phyloP scores from a whole-genome alignment of 331 rosid species.

The Prunus yedoensis region DNA sequence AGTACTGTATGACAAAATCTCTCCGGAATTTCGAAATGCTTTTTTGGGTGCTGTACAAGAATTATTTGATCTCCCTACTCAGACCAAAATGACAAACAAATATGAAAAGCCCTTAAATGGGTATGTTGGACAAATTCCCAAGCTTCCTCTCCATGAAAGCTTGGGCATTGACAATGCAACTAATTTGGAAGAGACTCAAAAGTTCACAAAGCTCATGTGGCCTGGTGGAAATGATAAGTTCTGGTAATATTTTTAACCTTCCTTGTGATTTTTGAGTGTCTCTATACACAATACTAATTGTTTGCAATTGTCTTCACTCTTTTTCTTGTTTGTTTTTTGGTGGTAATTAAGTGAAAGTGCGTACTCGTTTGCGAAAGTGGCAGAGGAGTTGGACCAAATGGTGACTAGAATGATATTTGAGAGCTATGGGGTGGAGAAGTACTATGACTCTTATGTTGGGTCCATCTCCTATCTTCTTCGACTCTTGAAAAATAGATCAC shows the following conservation, averaged over 20 bases:
- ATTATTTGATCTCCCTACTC: conserved; percentile 58
- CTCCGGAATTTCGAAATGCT: conserved; percentile 25
- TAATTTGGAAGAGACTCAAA: conserved; percentile 34
- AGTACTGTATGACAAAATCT: conserved; percentile 36
- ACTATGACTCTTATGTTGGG: conserved; percentile 32
- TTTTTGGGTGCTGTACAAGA: conserved; percentile 42
- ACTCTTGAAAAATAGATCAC: conserved; percentile 45
- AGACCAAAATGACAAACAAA: conserved; percentile 53
- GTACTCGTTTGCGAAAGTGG: conserved; percentile 52
- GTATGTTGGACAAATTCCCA: conserved; percentile 63
- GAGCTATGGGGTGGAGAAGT: conserved; percentile 49
- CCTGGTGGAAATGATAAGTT: conserved; percentile 60
- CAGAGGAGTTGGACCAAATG: conserved; percentile 51
- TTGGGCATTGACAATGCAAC: conserved; percentile 72
- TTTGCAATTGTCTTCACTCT: not conserved
- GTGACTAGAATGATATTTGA: conserved; percentile 77
- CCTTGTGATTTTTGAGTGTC: not conserved
- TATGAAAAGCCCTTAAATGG: conserved; percentile 67
- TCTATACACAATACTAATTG: not conserved
- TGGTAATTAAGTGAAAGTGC: conserved; percentile 36
- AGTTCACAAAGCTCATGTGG: conserved; percentile 54
- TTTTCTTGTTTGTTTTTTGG: not conserved
- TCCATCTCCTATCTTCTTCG: conserved; percentile 62
- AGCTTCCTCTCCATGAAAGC: conserved; percentile 77
- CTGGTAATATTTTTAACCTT: conserved; percentile 34